Evolutionary conservation across 352 stramenopile species (phyloP), one percentile per base, ranked within the genome.

Genomic region (Globisporangium rhizosaccharum): DNA sequence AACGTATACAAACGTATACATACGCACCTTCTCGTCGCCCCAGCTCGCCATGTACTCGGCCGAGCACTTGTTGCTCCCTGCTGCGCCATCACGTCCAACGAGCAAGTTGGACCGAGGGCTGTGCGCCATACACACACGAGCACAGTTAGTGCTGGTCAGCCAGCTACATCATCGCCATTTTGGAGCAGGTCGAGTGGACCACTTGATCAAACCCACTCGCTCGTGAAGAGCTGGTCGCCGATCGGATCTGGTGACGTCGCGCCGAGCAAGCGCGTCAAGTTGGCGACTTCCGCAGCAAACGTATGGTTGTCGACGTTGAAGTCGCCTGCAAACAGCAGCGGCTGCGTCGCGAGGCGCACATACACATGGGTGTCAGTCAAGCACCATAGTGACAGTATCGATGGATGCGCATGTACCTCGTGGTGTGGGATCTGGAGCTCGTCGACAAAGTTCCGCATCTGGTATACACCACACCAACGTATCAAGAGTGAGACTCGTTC

Each of bases 291-390:
- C 15, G 74, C 63, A 3, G 66, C 59, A 56, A 82, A 94, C 33
- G 85, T 88, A 51, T 87, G 71, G 56, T 91, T 92, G 65, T 94
- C 85, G 18, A 92, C 81, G 51, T 94, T 94, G 48, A 94, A 94
- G 28, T 94, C 85, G 0, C 82, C 85, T 1, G 82, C 85, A 64
- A 94, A 88, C 25, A 94, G 68, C 52, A 94, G 59, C 11, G 85
- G 82, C 80, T 92, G 59, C 23, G n/a, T 63, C 59, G 10, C 20
- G 15, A 23, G 42, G 18, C 37, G 37, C 44, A 47, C 4, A 12
- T n/a, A 58, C 28, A 33, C 17, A 60, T 15, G 11, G 23, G 10
- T 18, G 14, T 36, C n/a, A 45, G 44, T 59, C 11, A 50, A 9
- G 33, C 26, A 28, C 12, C 41, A 30, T n/a, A n/a, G 14, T 8